Conservation (phyloP, 73 alveolate species). For the Paramecium octaurelia region DNA sequence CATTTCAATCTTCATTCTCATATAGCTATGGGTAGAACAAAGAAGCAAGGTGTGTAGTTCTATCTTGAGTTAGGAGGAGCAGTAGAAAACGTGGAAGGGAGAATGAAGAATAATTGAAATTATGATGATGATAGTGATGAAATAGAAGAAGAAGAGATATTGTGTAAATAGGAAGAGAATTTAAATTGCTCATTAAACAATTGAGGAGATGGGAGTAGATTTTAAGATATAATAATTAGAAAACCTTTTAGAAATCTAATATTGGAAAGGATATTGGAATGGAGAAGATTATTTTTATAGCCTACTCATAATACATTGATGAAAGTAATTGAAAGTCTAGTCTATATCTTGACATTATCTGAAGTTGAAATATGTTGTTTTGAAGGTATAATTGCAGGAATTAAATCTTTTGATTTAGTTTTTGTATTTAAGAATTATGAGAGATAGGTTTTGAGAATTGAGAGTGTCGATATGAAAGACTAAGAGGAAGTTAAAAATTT, state of each 20-base stretch:
- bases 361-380: slow-evolving; percentile 91
- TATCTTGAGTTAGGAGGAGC: slow-evolving; percentile 90
- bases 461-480: slow-evolving; percentile 86
- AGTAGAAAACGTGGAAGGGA: slow-evolving; percentile 89
- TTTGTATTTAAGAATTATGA: slow-evolving; percentile 88
- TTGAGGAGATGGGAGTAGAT: slow-evolving; percentile 71
- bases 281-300: slow-evolving; percentile 77
- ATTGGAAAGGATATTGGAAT: slow-evolving; percentile 87
- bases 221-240: slow-evolving; percentile 75
- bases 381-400: slow-evolving; percentile 89
- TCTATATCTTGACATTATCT: slow-evolving; percentile 86
- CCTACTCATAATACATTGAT: slow-evolving; percentile 90
- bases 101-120: slow-evolving; percentile 71
- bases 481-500: slow-evolving; percentile 84
- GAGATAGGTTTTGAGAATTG: slow-evolving; percentile 78
- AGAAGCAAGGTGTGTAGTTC: slow-evolving; percentile 85
- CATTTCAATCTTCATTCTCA: slow-evolving; percentile 91
- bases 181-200: slow-evolving; percentile 75
- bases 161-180: slow-evolving; percentile 80
- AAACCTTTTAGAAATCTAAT: slow-evolving; percentile 80
- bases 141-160: slow-evolving; percentile 93
- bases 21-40: slow-evolving; percentile 84
- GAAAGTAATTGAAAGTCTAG: slow-evolving; percentile 87
- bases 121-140: slow-evolving; percentile 96
- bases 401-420: slow-evolving; percentile 94